A percentile compares a stretch with the other conserved stretches of the same genome.
Evolutionary conservation across 345 rosid species (phyloP).

Genomic region (Gossypium longicalyx): DNA sequence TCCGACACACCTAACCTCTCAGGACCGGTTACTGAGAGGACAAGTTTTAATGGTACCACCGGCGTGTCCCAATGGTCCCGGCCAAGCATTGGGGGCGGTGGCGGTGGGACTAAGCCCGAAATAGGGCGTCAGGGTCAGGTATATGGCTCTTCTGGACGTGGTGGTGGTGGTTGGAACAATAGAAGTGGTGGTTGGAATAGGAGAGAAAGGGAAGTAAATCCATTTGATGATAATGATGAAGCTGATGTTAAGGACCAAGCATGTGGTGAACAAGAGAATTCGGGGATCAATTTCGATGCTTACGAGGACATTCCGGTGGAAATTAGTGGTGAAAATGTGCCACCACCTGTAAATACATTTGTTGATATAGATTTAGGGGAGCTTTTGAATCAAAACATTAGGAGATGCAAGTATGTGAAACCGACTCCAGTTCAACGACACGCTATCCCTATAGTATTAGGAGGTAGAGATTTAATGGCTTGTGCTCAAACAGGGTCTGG

Average conservation of each 20-base stretch:
- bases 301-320: slow-evolving; percentile 97
- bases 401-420: slow-evolving; percentile 92
- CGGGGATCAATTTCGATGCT: slow-evolving; percentile 89
- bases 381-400: slow-evolving; percentile 69
- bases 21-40: slow-evolving; percentile 7
- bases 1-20: slow-evolving; percentile 40
- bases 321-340: slow-evolving; percentile 91
- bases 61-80: slow-evolving; percentile 40
- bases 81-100: neutral
- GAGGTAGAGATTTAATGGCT: slow-evolving; percentile 94
- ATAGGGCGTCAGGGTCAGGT: slow-evolving; percentile 38
- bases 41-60: slow-evolving; percentile 30
- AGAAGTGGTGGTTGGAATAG: slow-evolving; percentile 80
- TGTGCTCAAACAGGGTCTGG: slow-evolving; percentile 99
- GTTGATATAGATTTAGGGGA: slow-evolving; percentile 93
- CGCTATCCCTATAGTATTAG: slow-evolving; percentile 78
- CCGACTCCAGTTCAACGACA: slow-evolving; percentile 96
- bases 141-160: slow-evolving; percentile 23
- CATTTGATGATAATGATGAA: slow-evolving; percentile 60
- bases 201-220: slow-evolving; percentile 82
- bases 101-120: slow-evolving; percentile 6
- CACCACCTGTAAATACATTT: slow-evolving; percentile 84
- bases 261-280: slow-evolving; percentile 58
- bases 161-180: slow-evolving; percentile 57
- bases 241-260: slow-evolving; percentile 32